Evolutionary conservation across 768 basidiomycete genomes (phyloP).

Genomic region (Naganishia kalamii): DNA sequence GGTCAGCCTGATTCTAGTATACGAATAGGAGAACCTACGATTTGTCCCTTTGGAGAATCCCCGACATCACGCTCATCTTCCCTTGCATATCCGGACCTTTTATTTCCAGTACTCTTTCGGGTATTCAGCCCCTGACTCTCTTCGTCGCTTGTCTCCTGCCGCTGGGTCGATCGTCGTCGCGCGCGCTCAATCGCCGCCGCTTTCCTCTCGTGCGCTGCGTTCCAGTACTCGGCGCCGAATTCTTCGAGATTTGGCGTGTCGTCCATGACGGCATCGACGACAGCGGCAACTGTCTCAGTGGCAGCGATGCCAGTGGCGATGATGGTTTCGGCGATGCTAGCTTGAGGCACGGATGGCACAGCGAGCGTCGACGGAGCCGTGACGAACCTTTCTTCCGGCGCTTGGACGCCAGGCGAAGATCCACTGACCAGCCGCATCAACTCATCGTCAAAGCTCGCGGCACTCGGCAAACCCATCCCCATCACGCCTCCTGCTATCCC

Average conservation of each 20-base stretch:
- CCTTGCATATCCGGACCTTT: background rate
- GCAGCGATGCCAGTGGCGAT: background rate
- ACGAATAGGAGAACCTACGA: no score
- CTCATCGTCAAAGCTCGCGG: no score
- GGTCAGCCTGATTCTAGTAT: no score
- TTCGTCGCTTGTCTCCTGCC: background rate
- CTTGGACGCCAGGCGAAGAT: no score
- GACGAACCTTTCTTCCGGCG: no score
- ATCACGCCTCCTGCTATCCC: no score
- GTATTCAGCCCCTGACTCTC: background rate
- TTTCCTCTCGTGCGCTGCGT: background rate
- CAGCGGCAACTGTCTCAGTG: background rate
- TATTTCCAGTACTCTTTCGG: no score
- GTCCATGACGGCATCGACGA: background rate
- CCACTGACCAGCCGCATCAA: no score
- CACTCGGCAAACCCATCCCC: no score
- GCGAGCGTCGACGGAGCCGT: no score
- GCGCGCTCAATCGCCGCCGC: background rate
- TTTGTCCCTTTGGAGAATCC: background rate
- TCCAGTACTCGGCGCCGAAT: slow-evolving; percentile 2
- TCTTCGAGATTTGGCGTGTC: no score
- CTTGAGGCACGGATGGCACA: no score
- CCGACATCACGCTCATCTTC: background rate
- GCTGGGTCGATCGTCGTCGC: background rate
- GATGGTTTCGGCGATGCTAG: background rate